Percentiles rank a stretch among this genome's conserved stretches.
Conservation (phyloP, 768 basidiomycete genomes). For the Asterophora parasitica region DNA sequence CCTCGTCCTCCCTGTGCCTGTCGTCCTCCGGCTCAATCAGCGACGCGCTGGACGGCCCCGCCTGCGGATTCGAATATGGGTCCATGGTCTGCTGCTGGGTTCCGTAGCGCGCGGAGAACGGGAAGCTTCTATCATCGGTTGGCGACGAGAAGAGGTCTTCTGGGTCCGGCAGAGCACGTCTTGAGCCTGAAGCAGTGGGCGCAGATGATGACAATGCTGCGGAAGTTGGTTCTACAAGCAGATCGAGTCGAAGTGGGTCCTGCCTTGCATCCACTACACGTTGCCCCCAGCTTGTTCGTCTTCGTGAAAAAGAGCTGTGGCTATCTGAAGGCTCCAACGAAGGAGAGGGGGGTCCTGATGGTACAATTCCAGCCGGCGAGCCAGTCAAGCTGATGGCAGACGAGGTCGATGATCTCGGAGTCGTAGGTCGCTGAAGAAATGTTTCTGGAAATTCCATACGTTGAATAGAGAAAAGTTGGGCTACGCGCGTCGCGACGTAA, state of each 20-base stretch:
- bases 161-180: slow-evolving; percentile 19
- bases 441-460: slow-evolving; percentile 32
- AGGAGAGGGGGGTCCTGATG: slow-evolving; percentile 49
- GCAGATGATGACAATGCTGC: slow-evolving; percentile 16
- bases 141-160: slow-evolving; percentile 51
- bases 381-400: slow-evolving; percentile 53
- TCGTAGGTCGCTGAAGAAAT: slow-evolving; percentile 27
- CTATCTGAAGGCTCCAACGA: slow-evolving; percentile 49
- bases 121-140: slow-evolving; percentile 29
- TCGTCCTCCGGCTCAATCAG: slow-evolving; percentile 39
- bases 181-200: slow-evolving; percentile 13
- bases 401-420: slow-evolving; percentile 41
- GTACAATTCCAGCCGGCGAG: slow-evolving; percentile 38
- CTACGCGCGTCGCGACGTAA: slow-evolving; percentile 14
- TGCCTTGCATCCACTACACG: slow-evolving; percentile 37
- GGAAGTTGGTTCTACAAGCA: slow-evolving; percentile 19
- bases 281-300: slow-evolving; percentile 57
- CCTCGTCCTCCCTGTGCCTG: slow-evolving; percentile 52
- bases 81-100: slow-evolving; percentile 26
- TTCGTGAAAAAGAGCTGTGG: slow-evolving; percentile 37
- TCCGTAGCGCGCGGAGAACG: slow-evolving; percentile 32
- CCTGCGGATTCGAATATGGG: slow-evolving; percentile 38
- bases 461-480: slow-evolving; percentile 2
- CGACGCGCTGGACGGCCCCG: slow-evolving; percentile 48
- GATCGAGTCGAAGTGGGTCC: slow-evolving; percentile 43